phyloP scores from a whole-genome alignment of 2,329 filamentous ascomycete species.

The Colletotrichum tanaceti region DNA sequence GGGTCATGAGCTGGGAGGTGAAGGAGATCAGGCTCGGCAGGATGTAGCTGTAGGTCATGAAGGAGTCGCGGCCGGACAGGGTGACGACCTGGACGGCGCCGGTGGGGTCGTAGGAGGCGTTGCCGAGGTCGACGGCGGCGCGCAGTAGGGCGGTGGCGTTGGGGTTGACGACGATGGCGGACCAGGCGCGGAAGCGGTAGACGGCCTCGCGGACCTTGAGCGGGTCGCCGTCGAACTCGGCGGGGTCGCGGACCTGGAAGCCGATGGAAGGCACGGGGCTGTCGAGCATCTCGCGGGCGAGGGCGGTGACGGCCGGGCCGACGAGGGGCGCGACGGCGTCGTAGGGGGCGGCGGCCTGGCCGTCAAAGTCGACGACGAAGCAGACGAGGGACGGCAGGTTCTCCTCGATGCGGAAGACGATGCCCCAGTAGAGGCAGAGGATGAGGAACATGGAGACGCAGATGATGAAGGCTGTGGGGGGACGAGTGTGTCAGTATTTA shows the following conservation, averaged over 20 bases:
- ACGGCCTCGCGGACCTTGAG: slow-evolving; percentile 26
- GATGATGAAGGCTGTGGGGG: slow-evolving; percentile 21
- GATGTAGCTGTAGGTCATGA: slow-evolving; percentile 33
- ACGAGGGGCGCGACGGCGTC: slow-evolving; percentile 1
- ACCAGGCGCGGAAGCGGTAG: slow-evolving; percentile 28
- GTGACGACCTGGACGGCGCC: slow-evolving; percentile 25
- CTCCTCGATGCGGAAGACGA: slow-evolving; percentile 22
- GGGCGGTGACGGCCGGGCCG: slow-evolving; percentile 10
- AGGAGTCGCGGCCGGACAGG: slow-evolving; percentile 30
- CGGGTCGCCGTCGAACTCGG: slow-evolving; percentile 26
- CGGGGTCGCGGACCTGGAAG: slow-evolving; percentile 20
- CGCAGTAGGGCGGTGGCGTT: slow-evolving; percentile 22
- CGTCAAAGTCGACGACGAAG: slow-evolving; percentile 29
- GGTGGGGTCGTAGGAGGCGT: slow-evolving; percentile 29
- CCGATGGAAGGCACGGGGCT: slow-evolving; percentile 23
- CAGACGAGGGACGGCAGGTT: slow-evolving; percentile 25
- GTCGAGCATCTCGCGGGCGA: slow-evolving; percentile 22
- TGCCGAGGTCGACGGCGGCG: slow-evolving; percentile 12
- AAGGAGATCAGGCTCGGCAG: slow-evolving; percentile 22
- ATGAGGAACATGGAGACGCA: slow-evolving; percentile 13
- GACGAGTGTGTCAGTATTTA: not conserved
- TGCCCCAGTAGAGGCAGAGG: slow-evolving; percentile 30
- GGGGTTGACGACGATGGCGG: slow-evolving; percentile 24
- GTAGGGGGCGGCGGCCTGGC: slow-evolving; percentile 11
- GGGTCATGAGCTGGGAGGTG: slow-evolving; percentile 4